Percentiles rank a stretch among this genome's conserved stretches.
phyloP scores from a whole-genome alignment of 2,329 filamentous ascomycete species.

The Fusarium nurragi region DNA sequence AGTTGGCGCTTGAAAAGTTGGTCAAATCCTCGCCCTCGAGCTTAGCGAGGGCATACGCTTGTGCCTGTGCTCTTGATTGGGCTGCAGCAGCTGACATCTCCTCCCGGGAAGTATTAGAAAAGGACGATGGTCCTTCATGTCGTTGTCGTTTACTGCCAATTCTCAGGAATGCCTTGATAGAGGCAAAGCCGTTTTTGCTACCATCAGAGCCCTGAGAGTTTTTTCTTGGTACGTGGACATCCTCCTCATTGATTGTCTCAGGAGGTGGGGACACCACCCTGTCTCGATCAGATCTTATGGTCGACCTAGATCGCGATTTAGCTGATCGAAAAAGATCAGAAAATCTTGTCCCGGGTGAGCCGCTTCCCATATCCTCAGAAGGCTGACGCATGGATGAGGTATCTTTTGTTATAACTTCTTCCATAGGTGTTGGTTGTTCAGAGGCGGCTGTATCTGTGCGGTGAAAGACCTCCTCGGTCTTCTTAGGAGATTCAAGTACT shows the following conservation, averaged over 20 bases:
- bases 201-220: conserved; percentile 67
- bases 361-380: conserved; percentile 38
- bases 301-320: conserved; percentile 62
- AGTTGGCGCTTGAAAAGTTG: conserved; percentile 35
- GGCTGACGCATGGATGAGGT: conserved; percentile 29
- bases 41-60: conserved; percentile 49
- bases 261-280: conserved; percentile 50
- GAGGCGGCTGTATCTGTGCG: conserved; percentile 42
- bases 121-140: conserved; percentile 73
- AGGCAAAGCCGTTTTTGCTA: conserved; percentile 54
- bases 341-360: conserved; percentile 42
- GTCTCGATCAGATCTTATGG: conserved; percentile 54
- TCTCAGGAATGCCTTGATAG: conserved; percentile 80
- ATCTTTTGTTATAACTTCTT: conserved; percentile 39
- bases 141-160: conserved; percentile 70
- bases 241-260: conserved; percentile 58
- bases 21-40: conserved; percentile 48
- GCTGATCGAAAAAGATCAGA: conserved; percentile 57
- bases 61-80: conserved; percentile 44
- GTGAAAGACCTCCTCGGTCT: conserved; percentile 46
- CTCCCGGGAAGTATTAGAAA: conserved; percentile 90
- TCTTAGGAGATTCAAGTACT: conserved; percentile 27
- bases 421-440: conserved; percentile 38
- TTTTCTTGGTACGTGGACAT: conserved; percentile 60
- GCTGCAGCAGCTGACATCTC: conserved; percentile 68